These are phyloP conservation scores for Solanum neorickii DNA, from an alignment of 257 asterid species.

Conservation along the genomic window DNA sequence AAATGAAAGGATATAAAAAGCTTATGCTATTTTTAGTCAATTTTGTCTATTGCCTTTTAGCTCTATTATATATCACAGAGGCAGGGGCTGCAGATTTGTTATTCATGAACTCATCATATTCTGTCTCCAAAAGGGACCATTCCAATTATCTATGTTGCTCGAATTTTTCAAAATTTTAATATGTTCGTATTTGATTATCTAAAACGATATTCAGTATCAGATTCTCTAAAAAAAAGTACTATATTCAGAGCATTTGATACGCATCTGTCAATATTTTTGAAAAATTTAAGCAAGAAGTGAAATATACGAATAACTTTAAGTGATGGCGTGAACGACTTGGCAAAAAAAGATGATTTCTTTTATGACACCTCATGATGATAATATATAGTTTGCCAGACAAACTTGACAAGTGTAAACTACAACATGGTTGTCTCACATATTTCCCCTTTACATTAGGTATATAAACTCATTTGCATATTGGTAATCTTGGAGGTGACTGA, in stretches of 20 bases:
- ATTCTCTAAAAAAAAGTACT: no score
- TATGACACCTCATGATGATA: neutral
- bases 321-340: neutral
- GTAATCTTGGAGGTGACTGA: neutral
- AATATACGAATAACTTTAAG: no score
- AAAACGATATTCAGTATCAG: no score
- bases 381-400: neutral
- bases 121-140: neutral
- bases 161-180: no score
- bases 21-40: neutral
- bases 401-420: neutral
- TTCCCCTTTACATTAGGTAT: neutral
- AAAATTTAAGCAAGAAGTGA: no score
- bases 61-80: neutral
- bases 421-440: neutral
- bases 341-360: neutral
- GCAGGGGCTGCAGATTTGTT: neutral
- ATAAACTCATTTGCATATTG: neutral
- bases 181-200: accelerated
- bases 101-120: neutral
- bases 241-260: neutral
- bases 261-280: no score
- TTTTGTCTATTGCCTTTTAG: neutral
- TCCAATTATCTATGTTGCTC: no score
- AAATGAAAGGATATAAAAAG: neutral